A percentile compares a stretch with the other conserved stretches of the same genome.
phyloP scores from a whole-genome alignment of 2,329 filamentous ascomycete genomes.

The Penicillium sp. region DNA sequence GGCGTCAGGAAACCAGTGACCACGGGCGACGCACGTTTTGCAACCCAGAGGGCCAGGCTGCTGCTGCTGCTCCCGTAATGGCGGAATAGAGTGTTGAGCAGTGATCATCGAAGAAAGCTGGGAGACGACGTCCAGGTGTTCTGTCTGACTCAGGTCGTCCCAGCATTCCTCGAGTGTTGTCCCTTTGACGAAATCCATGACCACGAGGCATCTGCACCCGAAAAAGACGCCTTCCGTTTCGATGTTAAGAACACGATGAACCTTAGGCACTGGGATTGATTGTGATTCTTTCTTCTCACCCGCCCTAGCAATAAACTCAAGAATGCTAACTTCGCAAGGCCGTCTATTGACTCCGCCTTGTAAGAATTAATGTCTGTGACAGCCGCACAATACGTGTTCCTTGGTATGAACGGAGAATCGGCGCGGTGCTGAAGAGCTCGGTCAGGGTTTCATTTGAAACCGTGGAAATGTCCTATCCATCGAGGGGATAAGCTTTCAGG shows the following conservation, averaged over 20 bases:
- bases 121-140: constrained; percentile 10
- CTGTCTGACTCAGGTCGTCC: constrained; percentile 7
- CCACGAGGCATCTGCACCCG: constrained; percentile 11
- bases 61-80: constrained; percentile 5
- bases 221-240: constrained; percentile 3
- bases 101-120: constrained; percentile 14
- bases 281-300: background rate
- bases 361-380: constrained; percentile 12
- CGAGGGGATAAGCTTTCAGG: constrained; percentile 6
- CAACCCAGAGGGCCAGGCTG: constrained; percentile 11
- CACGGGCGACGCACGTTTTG: constrained; percentile 8
- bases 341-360: constrained; percentile 9
- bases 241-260: constrained; percentile 11
- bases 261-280: constrained; percentile 10
- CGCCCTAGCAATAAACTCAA: background rate
- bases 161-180: constrained; percentile 11
- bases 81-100: constrained; percentile 9
- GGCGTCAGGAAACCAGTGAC: constrained; percentile 11
- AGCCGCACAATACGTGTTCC: constrained; percentile 14
- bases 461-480: constrained; percentile 8
- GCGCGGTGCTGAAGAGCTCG: constrained; percentile 12
- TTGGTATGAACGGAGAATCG: constrained; percentile 9
- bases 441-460: constrained; percentile 13
- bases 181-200: constrained; percentile 12
- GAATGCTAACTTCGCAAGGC: constrained; percentile 13